Evolutionary conservation across 2,329 filamentous ascomycete species (phyloP).

Genomic region (Colletotrichum sp.): DNA sequence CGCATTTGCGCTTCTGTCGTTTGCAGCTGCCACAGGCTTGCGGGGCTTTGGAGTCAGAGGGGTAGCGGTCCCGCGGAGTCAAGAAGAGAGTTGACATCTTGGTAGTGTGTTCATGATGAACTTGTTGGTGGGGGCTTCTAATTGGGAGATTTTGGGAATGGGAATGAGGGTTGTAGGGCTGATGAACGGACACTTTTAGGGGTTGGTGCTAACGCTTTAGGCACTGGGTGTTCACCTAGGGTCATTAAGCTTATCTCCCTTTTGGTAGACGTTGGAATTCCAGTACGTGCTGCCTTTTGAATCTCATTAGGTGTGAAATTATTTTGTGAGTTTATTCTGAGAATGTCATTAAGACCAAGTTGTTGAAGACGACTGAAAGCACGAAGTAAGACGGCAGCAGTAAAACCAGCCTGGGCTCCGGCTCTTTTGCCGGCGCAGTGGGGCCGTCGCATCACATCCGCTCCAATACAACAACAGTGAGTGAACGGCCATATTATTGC

Average conservation of each 20-base stretch:
- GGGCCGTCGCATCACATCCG: neutral
- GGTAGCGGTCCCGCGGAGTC: neutral
- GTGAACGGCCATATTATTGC: neutral
- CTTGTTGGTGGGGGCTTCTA: neutral
- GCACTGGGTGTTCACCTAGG: neutral
- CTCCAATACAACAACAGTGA: neutral
- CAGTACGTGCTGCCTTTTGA: too few species aligned
- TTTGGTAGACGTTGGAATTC: neutral
- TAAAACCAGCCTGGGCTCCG: neutral
- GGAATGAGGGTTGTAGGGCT: neutral
- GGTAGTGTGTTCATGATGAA: neutral
- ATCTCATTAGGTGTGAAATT: neutral
- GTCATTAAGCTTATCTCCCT: neutral
- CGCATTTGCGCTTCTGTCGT: slow-evolving; percentile 55
- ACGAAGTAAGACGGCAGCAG: neutral
- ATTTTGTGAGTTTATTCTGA: fast-evolving
- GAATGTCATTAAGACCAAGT: neutral
- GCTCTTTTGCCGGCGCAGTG: neutral
- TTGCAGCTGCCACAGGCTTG: slow-evolving; percentile 13
- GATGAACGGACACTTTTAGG: neutral
- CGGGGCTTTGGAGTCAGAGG: neutral
- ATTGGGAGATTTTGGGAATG: neutral
- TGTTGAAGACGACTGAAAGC: neutral
- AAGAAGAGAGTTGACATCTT: neutral
- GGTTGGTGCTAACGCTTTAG: neutral